Conservation (phyloP, 108 stramenopile species). For the Stephanodiscus triporus region DNA sequence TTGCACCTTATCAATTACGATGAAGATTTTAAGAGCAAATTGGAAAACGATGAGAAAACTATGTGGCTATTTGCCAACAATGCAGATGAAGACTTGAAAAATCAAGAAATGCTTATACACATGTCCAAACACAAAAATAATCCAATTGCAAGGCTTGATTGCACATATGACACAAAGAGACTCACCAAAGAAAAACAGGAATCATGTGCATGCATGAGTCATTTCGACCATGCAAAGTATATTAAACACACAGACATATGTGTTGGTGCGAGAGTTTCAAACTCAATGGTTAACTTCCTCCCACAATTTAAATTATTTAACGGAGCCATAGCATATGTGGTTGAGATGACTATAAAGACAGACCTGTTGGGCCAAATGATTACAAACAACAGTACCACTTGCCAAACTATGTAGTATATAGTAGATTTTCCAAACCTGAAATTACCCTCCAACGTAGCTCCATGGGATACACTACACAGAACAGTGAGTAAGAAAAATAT, state of each 20-base stretch:
- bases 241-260: background rate
- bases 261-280: background rate
- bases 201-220: background rate
- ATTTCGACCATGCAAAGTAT: background rate
- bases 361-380: conserved; percentile 8
- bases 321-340: background rate
- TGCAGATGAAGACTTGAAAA: background rate
- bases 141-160: background rate
- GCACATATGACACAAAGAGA: background rate
- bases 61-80: background rate
- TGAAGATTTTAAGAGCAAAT: too few species aligned
- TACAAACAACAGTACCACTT: conserved; percentile 5
- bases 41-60: background rate
- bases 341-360: conserved; percentile 6
- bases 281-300: background rate
- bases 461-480: background rate
- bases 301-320: background rate
- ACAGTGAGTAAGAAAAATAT: too few species aligned
- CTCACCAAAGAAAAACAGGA: background rate
- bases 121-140: background rate
- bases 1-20: too few species aligned
- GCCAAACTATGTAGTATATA: conserved; percentile 7
- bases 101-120: background rate
- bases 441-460: background rate
- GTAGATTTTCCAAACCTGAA: conserved; percentile 11